A percentile compares a stretch with the other conserved stretches of the same genome.
These are phyloP conservation scores for Aureobasidium sp. DNA, from an alignment of 2,329 filamentous ascomycete genomes.

Conservation along the genomic window DNA sequence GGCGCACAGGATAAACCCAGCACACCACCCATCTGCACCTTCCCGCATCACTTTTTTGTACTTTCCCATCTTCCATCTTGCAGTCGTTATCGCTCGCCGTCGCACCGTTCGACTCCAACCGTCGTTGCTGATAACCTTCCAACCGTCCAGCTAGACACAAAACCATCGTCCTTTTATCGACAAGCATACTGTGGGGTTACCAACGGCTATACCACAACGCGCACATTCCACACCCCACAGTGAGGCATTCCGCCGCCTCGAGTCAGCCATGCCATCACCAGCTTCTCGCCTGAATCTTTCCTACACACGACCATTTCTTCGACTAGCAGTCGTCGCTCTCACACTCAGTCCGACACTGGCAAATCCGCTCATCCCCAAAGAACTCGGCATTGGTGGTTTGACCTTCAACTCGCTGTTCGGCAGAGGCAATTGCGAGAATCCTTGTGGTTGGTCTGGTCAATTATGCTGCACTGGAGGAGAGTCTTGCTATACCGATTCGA, in stretches of 20 bases:
- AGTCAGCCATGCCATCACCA: constrained; percentile 16
- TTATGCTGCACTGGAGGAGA: constrained; percentile 43
- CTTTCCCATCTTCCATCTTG: not conserved
- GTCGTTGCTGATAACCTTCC: not conserved
- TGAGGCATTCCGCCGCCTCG: constrained; percentile 21
- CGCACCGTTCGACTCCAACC: not conserved
- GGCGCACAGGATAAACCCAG: constrained; percentile 8
- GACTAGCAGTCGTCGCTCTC: constrained; percentile 25
- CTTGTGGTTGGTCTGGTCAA: constrained; percentile 46
- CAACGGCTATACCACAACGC: constrained; percentile 8
- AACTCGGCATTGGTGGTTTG: constrained; percentile 22
- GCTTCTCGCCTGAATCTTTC: not conserved
- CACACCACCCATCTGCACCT: constrained; percentile 8
- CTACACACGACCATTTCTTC: constrained; percentile 20
- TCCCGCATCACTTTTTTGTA: not conserved
- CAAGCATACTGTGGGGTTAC: constrained; percentile 8
- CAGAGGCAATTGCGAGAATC: constrained; percentile 37
- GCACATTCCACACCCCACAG: not conserved
- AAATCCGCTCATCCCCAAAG: constrained; percentile 22
- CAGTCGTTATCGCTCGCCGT: constrained; percentile 6
- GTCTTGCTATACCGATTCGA: constrained; percentile 44
- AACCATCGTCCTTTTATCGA: not conserved
- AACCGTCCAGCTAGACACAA: not conserved
- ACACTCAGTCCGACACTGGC: constrained; percentile 21
- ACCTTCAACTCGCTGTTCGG: constrained; percentile 29